These are phyloP conservation scores for Arabidopsis suecica DNA, from an alignment of 345 rosid species.

Conservation along the genomic window DNA sequence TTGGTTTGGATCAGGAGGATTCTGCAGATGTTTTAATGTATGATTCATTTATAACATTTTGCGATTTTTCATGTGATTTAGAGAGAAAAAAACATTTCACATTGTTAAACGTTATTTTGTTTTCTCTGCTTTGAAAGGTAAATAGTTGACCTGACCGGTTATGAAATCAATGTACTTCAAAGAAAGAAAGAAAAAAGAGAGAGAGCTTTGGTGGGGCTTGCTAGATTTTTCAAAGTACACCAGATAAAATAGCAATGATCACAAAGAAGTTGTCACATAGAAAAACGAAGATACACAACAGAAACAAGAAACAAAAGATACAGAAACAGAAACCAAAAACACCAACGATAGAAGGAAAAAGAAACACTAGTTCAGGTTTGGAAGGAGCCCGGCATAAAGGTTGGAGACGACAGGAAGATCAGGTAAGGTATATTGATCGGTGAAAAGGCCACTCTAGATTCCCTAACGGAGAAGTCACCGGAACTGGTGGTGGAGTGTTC, in stretches of 20 bases:
- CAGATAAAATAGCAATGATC: background rate
- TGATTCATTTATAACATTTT: background rate
- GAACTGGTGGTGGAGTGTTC: background rate
- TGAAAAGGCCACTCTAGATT: constrained; percentile 61
- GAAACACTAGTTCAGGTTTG: background rate
- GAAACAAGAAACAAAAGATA: background rate
- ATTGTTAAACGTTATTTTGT: background rate
- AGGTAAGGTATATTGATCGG: constrained; percentile 24
- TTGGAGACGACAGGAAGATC: background rate
- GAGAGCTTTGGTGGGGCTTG: background rate
- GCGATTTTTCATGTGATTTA: constrained; percentile 14
- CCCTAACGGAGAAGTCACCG: constrained; percentile 28
- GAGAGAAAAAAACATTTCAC: background rate
- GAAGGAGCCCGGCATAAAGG: background rate
- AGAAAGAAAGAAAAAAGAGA: background rate
- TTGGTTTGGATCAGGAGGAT: constrained; percentile 62
- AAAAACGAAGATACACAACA: background rate
- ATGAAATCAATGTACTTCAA: background rate
- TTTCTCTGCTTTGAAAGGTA: background rate
- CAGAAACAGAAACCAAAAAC: background rate
- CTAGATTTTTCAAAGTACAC: background rate
- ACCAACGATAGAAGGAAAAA: background rate
- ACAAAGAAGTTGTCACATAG: constrained; percentile 1
- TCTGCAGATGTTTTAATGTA: constrained; percentile 49
- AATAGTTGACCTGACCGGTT: background rate